phyloP scores from a whole-genome alignment of 371 early-diverging fungal species.

The Rhizopus sp. region DNA sequence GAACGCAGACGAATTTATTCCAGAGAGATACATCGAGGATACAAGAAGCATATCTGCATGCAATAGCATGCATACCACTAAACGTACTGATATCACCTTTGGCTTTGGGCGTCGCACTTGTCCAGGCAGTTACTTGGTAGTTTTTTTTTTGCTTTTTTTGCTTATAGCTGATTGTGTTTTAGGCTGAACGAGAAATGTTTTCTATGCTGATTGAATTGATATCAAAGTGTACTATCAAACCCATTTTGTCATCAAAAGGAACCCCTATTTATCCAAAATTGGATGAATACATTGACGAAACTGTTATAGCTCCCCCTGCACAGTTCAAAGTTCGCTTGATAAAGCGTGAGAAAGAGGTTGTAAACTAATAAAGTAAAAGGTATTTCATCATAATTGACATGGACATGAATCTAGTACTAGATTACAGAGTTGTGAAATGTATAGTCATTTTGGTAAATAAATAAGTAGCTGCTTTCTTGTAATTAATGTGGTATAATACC shows the following conservation, averaged over 20 bases:
- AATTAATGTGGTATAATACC: no score
- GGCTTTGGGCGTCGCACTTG: slow-evolving; percentile 8
- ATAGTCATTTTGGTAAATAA: no score
- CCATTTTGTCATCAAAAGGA: slow-evolving; percentile 2
- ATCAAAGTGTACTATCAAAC: slow-evolving; percentile 15
- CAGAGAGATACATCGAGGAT: slow-evolving; percentile 2
- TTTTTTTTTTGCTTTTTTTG: no score
- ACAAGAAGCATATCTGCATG: background rate
- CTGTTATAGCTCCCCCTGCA: slow-evolving; percentile 5
- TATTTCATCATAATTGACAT: no score
- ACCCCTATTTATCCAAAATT: slow-evolving; percentile 14
- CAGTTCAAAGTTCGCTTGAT: slow-evolving; percentile 15
- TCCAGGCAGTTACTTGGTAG: slow-evolving; percentile 6
- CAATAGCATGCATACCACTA: background rate
- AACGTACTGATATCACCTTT: slow-evolving; percentile 3
- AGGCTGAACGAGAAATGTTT: slow-evolving; percentile 26
- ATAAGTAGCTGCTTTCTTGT: no score
- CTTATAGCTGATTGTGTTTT: background rate
- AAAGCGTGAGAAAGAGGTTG: slow-evolving; percentile 5
- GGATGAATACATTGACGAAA: slow-evolving; percentile 6
- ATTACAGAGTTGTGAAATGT: no score
- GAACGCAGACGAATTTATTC: slow-evolving; percentile 3
- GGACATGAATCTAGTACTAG: no score
- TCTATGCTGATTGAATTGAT: slow-evolving; percentile 8
- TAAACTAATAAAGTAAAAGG: no score